Evolutionary conservation across 1,284 basidiomycete species (phyloP), one percentile per base, ranked within the genome.

Genomic region (Cutaneotrichosporon mucoides): DNA sequence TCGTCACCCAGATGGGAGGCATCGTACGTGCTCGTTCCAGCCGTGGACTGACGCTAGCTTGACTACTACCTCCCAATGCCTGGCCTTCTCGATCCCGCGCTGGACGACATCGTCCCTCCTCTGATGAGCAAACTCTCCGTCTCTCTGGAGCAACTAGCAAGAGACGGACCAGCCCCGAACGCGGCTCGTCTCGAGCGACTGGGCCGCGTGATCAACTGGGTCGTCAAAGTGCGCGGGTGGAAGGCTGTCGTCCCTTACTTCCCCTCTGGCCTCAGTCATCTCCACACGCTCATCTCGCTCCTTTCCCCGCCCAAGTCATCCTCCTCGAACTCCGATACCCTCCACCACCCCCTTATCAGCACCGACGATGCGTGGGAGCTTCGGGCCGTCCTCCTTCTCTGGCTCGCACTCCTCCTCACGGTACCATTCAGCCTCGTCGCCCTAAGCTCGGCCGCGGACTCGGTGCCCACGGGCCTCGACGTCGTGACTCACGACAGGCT

Each of bases 221-320:
- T 92, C 70, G 84, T 91, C 73, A 98, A 94, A 75, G 89, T 88
- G 48, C 83, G 96, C 61, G 95, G 96, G 33, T 86, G 89, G 78
- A 99, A 99, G 80, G 87, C 88, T 4, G 89, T 97, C 76, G 92
- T 87, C 57, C 87, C 89, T 63, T 92, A 90, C 79, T 94, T 97
- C 70, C 92, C 95, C 40, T 92, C 96, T 71, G 86, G 91, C 66
- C 84, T 95, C 36, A 81, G 84, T 1, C 91, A 97, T 75, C 81
- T 99, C 2, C 82, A 85, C 1, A 83, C 90, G 47, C 87, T 88
- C 0, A 79, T 96, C 12, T 79, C 82, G 11, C 88, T 87, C 64
- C 83, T 92, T 65, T 80, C 82, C 40, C 72, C 81, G 10, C 77
- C 82, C 11, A 80, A 61, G 5, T 47, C 24, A 24, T 24, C 24